phyloP scores from a whole-genome alignment of 2,329 filamentous ascomycete genomes.

The Cryoendolithus antarcticus region DNA sequence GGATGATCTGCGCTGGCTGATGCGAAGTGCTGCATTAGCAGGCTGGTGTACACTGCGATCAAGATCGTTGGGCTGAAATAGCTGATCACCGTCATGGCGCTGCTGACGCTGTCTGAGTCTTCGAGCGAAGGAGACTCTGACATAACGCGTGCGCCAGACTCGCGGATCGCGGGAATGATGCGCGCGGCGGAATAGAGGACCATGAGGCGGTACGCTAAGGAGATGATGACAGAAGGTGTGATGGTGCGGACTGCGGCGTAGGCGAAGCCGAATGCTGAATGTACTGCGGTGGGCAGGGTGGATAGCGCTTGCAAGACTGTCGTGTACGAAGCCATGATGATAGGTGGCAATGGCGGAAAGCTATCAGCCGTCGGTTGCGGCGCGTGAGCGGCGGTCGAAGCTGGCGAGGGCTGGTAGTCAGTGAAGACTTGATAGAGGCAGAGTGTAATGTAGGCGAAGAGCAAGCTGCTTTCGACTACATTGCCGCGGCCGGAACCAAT shows the following conservation, averaged over 20 bases:
- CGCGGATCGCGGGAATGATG: slow-evolving; percentile 86
- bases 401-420: slow-evolving; percentile 70
- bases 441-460: slow-evolving; percentile 96
- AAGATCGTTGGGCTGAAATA: slow-evolving; percentile 94
- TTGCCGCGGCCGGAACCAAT: slow-evolving; percentile 91
- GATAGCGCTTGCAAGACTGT: slow-evolving; percentile 76
- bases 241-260: slow-evolving; percentile 90
- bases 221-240: slow-evolving; percentile 90
- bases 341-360: slow-evolving; percentile 88
- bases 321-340: slow-evolving; percentile 97
- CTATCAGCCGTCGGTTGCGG: slow-evolving; percentile 56
- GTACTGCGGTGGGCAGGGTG: slow-evolving; percentile 69
- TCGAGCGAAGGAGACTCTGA: slow-evolving; percentile 77
- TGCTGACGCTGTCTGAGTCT: slow-evolving; percentile 70
- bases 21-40: slow-evolving; percentile 90
- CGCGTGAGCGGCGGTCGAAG: slow-evolving; percentile 35
- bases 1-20: slow-evolving; percentile 47
- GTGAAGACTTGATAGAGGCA: slow-evolving; percentile 99
- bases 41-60: slow-evolving; percentile 89
- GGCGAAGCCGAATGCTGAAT: slow-evolving; percentile 73
- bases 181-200: slow-evolving; percentile 92
- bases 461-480: slow-evolving; percentile 82
- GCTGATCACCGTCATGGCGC: slow-evolving; percentile 68
- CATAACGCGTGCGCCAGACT: slow-evolving; percentile 70
- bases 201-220: slow-evolving; percentile 81